Evolutionary conservation across 1,284 basidiomycete species (phyloP).

Genomic region (Cutaneotrichosporon daszewskae): DNA sequence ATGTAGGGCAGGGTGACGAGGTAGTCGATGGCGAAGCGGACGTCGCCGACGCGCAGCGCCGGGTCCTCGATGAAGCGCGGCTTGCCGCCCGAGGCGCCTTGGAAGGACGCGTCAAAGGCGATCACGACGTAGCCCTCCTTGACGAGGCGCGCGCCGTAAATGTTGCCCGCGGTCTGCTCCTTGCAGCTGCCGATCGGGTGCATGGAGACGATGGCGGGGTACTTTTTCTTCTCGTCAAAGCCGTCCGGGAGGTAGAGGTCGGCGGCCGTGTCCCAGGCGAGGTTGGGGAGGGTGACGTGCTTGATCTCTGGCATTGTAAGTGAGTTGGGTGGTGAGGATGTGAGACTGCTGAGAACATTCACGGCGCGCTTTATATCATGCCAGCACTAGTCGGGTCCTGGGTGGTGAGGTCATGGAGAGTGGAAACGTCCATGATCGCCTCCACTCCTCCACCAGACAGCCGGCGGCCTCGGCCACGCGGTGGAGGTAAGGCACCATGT

Average conservation of each 20-base stretch:
- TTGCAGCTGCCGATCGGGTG: conserved; percentile 10
- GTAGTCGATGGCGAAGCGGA: conserved; percentile 10
- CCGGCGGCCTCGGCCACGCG: no score
- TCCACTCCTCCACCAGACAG: no score
- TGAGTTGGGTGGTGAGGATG: background rate
- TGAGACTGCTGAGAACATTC: no score
- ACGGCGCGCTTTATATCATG: no score
- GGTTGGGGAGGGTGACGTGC: conserved; percentile 1
- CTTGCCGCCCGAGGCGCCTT: conserved; percentile 4
- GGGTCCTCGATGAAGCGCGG: conserved; percentile 9
- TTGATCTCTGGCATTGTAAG: no score
- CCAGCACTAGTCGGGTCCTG: background rate
- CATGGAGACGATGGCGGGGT: conserved; percentile 1
- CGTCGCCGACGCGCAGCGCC: conserved; percentile 2
- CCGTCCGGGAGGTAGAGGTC: conserved; percentile 2
- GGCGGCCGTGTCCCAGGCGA: conserved; percentile 2
- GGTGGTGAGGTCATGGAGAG: conserved; percentile 1
- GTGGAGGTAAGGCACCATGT: no score
- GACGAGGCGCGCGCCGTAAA: conserved; percentile 4
- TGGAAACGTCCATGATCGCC: background rate
- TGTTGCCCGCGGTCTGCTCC: conserved; percentile 11
- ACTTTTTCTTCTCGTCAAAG: conserved; percentile 9
- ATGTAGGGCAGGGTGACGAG: conserved; percentile 4
- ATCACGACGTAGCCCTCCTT: conserved; percentile 2
- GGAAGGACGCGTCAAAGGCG: conserved; percentile 9